Evolutionary conservation across 495 filamentous ascomycete genomes (phyloP).

Genomic region (Aspergillus nidulans): DNA sequence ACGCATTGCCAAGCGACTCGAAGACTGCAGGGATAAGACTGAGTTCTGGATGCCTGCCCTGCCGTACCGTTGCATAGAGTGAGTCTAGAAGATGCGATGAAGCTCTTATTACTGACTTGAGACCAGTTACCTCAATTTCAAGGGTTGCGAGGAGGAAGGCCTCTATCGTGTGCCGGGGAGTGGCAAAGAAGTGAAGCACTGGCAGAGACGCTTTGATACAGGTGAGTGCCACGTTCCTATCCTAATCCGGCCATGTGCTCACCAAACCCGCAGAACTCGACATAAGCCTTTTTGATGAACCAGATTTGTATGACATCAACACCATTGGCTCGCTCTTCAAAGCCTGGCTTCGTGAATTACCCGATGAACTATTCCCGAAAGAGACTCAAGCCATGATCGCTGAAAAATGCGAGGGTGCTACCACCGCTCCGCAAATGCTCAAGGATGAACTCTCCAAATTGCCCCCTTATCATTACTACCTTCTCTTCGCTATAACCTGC

Average conservation of each 20-base stretch:
- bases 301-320: slow-evolving; percentile 88
- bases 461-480: slow-evolving; percentile 90
- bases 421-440: slow-evolving; percentile 70
- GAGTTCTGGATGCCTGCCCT: slow-evolving; percentile 97
- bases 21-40: slow-evolving; percentile 83
- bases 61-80: slow-evolving; percentile 87
- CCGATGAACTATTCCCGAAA: slow-evolving; percentile 85
- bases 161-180: slow-evolving; percentile 85
- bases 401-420: slow-evolving; percentile 67
- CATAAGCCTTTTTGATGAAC: slow-evolving; percentile 76
- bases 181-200: slow-evolving; percentile 75
- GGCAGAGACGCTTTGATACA: slow-evolving; percentile 81
- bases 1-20: slow-evolving; percentile 77
- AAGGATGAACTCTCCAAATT: slow-evolving; percentile 87
- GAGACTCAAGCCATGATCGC: slow-evolving; percentile 68
- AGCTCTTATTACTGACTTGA: slow-evolving; percentile 12
- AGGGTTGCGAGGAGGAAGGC: slow-evolving; percentile 84
- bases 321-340: slow-evolving; percentile 91
- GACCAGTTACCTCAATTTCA: slow-evolving; percentile 75
- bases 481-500: slow-evolving; percentile 92
- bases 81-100: slow-evolving; percentile 21
- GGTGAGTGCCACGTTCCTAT: slow-evolving; percentile 39
- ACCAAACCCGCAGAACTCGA: slow-evolving; percentile 57
- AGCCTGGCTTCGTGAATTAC: slow-evolving; percentile 88
- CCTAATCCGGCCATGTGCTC: background rate